Evolutionary conservation across 768 basidiomycete genomes (phyloP).

Genomic region (Kwoniella sp.): DNA sequence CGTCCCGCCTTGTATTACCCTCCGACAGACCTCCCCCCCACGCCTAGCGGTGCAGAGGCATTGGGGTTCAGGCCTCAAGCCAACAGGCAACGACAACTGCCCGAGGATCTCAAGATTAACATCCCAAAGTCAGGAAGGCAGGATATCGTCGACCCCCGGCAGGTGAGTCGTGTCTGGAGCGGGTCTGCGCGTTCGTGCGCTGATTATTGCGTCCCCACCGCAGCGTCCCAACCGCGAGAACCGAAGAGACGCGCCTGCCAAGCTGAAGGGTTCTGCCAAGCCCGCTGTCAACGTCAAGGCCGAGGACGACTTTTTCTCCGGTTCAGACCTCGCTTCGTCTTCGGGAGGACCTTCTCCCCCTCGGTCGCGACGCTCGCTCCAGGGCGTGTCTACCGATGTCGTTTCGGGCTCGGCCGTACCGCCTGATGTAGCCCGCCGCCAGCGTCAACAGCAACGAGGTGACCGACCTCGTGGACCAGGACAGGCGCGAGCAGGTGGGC

Average conservation of each 20-base stretch:
- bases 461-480: neutral
- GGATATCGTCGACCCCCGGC: neutral
- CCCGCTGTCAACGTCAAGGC: neutral
- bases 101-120: slow-evolving; percentile 11
- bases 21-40: slow-evolving; percentile 1
- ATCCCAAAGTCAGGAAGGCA: slow-evolving; percentile 2
- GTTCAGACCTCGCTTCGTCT: slow-evolving; percentile 3
- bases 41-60: slow-evolving; percentile 8
- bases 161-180: neutral
- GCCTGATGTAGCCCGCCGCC: slow-evolving; percentile 12
- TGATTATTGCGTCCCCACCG: no score
- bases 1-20: neutral
- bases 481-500: neutral
- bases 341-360: neutral
- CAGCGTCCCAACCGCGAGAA: neutral
- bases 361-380: slow-evolving; percentile 5
- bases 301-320: slow-evolving; percentile 9
- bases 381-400: slow-evolving; percentile 7
- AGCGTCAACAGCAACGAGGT: neutral
- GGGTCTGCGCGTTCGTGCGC: neutral
- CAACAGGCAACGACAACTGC: slow-evolving; percentile 7
- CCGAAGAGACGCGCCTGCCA: neutral
- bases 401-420: slow-evolving; percentile 8
- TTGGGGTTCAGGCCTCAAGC: slow-evolving; percentile 16
- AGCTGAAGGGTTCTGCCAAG: neutral